phyloP scores from a whole-genome alignment of 2,329 filamentous ascomycete species.

The Aspergillus sp. region DNA sequence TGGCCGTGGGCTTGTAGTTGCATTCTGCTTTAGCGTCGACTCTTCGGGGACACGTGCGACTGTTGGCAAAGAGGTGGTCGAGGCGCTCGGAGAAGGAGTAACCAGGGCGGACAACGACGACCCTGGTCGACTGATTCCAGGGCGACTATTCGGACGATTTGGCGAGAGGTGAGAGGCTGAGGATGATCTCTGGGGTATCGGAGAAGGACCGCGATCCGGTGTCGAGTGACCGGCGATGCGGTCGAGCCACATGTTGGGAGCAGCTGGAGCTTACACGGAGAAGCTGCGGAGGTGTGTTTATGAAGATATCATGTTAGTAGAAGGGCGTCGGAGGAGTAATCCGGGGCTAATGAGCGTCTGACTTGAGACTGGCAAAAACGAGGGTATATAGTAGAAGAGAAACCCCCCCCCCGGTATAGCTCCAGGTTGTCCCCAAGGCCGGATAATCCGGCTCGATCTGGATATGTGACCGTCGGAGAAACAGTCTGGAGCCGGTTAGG shows the following conservation, averaged over 20 bases:
- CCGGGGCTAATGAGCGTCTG: neutral
- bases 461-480: neutral
- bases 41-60: slow-evolving; percentile 64
- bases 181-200: slow-evolving; percentile 66
- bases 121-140: slow-evolving; percentile 66
- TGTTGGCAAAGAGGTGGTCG: slow-evolving; percentile 71
- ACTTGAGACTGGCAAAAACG: neutral
- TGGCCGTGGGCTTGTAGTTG: slow-evolving; percentile 49
- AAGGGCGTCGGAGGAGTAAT: neutral
- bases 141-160: slow-evolving; percentile 66
- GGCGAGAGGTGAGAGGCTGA: slow-evolving; percentile 69
- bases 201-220: slow-evolving; percentile 68
- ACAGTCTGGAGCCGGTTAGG: neutral
- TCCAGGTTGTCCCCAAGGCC: neutral
- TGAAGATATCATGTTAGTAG: neutral
- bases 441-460: neutral
- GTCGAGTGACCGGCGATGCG: slow-evolving; percentile 73
- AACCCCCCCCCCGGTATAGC: neutral
- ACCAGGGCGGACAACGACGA: slow-evolving; percentile 76
- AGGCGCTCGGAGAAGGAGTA: slow-evolving; percentile 71
- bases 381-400: neutral
- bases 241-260: slow-evolving; percentile 77
- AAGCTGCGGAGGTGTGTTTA: slow-evolving; percentile 12
- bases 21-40: slow-evolving; percentile 61
- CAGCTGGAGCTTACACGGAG: slow-evolving; percentile 8